Conservation (phyloP, 2,329 filamentous ascomycete species). For the Clarireedia homoeocarpa region DNA sequence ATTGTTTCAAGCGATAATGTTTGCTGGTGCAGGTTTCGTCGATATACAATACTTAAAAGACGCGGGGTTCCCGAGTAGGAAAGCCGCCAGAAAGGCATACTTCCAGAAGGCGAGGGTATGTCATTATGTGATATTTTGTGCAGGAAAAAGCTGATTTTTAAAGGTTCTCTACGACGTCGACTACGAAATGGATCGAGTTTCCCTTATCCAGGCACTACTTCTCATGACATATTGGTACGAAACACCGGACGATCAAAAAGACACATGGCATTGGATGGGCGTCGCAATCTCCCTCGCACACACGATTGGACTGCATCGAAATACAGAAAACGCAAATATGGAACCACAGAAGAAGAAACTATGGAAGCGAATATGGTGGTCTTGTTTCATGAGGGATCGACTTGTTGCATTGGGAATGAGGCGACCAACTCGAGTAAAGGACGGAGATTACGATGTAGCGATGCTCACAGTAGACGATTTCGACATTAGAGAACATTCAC, state of each 20-base stretch:
- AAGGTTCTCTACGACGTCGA: slow-evolving; percentile 90
- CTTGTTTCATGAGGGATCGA: slow-evolving; percentile 89
- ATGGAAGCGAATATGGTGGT: slow-evolving; percentile 98
- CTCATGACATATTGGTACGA: slow-evolving; percentile 98
- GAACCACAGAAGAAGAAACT: slow-evolving; percentile 65
- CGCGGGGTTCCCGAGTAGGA: slow-evolving; percentile 70
- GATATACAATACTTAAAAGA: slow-evolving; percentile 68
- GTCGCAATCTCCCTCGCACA: slow-evolving; percentile 88
- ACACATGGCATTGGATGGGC: slow-evolving; percentile 99
- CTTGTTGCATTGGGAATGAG: slow-evolving; percentile 91
- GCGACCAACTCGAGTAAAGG: slow-evolving; percentile 83
- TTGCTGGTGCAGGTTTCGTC: slow-evolving; percentile 81
- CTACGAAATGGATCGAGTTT: slow-evolving; percentile 83
- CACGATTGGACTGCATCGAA: slow-evolving; percentile 86
- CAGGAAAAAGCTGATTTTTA: slow-evolving; percentile 14
- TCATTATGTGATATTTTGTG: slow-evolving; percentile 12
- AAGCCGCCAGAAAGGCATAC: slow-evolving; percentile 78
- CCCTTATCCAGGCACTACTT: slow-evolving; percentile 79
- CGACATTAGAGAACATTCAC: slow-evolving; percentile 61
- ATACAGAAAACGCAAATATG: slow-evolving; percentile 73
- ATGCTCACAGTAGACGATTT: slow-evolving; percentile 84
- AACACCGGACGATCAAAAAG: slow-evolving; percentile 92
- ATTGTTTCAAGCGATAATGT: slow-evolving; percentile 92
- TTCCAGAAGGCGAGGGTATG: slow-evolving; percentile 81
- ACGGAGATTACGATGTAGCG: slow-evolving; percentile 87